phyloP scores from a whole-genome alignment of 116 monocot species.

The Thalassia testudinum region DNA sequence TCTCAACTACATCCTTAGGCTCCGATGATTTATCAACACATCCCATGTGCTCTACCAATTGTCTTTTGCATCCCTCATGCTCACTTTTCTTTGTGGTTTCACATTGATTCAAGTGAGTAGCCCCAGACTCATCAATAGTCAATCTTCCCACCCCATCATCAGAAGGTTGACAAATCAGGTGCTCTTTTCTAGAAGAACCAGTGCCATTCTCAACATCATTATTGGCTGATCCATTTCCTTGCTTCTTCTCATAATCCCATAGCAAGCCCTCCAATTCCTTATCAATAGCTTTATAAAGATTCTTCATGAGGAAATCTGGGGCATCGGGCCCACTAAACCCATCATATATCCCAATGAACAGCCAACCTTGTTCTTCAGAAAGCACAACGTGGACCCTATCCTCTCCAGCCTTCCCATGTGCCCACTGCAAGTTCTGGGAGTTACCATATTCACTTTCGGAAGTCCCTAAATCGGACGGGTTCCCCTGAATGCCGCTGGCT shows the following conservation, averaged over 20 bases:
- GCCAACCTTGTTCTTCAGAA: conserved; percentile 99
- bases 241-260: conserved; percentile 74
- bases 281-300: conserved; percentile 88
- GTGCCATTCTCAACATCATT: conserved; percentile 8
- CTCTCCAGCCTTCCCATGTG: conserved; percentile 99
- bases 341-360: conserved; percentile 96
- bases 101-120: conserved; percentile 1
- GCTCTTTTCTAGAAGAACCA: conserved; percentile 8
- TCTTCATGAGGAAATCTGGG: conserved; percentile 89
- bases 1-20: conserved; percentile 15
- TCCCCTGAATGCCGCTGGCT: conserved; percentile 11
- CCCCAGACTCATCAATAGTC: conserved; percentile 1
- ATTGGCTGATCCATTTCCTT: conserved; percentile 4
- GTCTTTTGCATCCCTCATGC: no score
- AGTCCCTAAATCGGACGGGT: conserved; percentile 26
- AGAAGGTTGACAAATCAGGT: conserved; percentile 1
- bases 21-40: conserved; percentile 1
- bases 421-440: conserved; percentile 82
- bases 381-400: conserved; percentile 96
- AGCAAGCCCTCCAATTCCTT: conserved; percentile 90
- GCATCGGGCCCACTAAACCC: conserved; percentile 97
- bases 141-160: conserved; percentile 3
- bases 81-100: background rate
- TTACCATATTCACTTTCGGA: conserved; percentile 63
- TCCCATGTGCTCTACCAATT: background rate